phyloP scores from a whole-genome alignment of 352 stramenopile genomes.

The Hyaloperonospora brassicae region DNA sequence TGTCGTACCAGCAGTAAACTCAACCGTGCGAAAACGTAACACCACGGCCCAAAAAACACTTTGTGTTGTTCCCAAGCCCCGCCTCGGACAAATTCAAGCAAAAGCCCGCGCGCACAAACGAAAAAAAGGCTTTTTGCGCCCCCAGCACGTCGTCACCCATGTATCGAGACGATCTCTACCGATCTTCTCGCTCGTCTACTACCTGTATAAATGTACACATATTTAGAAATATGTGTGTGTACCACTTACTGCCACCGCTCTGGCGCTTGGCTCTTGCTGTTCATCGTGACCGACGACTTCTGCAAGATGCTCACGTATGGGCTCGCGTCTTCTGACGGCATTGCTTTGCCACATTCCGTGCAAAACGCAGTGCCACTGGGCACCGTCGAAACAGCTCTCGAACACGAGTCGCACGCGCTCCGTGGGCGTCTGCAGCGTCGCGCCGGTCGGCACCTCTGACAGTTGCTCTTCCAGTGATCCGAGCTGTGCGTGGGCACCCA shows the following conservation, averaged over 20 bases:
- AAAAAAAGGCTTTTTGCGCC: no score
- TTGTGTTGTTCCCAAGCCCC: no score
- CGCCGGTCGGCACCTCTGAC: conserved; percentile 64
- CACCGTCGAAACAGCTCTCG: conserved; percentile 86
- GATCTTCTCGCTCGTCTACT: no score
- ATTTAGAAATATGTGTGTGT: conserved; percentile 15
- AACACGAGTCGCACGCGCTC: conserved; percentile 80
- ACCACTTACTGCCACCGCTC: conserved; percentile 81
- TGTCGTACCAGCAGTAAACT: no score
- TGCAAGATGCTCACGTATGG: conserved; percentile 83
- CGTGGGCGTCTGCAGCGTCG: conserved; percentile 43
- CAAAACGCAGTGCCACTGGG: conserved; percentile 79
- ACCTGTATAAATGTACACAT: no score
- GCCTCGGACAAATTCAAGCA: no score
- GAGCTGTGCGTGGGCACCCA: conserved; percentile 61
- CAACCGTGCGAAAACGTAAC: no score
- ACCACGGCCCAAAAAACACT: no score
- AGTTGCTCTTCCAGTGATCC: conserved; percentile 58
- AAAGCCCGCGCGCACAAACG: no score
- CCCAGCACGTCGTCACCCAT: no score
- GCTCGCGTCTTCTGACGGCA: conserved; percentile 63
- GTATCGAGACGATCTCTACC: no score
- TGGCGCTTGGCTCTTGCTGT: conserved; percentile 62
- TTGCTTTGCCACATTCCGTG: conserved; percentile 83
- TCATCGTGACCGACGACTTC: conserved; percentile 78